Evolutionary conservation across 306 rosid species (phyloP).

Genomic region (Luffa acutangula): DNA sequence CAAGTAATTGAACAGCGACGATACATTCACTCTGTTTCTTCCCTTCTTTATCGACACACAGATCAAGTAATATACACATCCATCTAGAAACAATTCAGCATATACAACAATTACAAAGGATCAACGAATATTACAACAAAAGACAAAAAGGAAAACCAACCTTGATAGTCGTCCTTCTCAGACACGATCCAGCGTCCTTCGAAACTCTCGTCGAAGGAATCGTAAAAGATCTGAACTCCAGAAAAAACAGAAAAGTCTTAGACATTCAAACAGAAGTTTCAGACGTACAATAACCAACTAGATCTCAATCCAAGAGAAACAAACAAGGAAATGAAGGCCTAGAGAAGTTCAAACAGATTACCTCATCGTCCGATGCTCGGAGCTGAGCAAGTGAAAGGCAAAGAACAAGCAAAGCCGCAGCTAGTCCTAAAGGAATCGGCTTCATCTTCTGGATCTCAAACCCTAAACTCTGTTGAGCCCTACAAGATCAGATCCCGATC

Average conservation of each 20-base stretch:
- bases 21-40: neutral
- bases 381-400: conserved; percentile 32
- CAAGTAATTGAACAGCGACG: neutral
- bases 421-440: conserved; percentile 19
- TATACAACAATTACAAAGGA: neutral
- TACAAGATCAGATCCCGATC: neutral
- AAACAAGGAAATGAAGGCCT: neutral
- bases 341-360: conserved; percentile 17
- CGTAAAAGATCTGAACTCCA: conserved; percentile 57
- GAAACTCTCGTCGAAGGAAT: conserved; percentile 66
- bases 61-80: neutral
- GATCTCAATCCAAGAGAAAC: neutral
- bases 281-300: neutral
- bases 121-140: neutral
- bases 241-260: neutral
- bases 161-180: conserved; percentile 54
- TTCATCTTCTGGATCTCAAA: conserved; percentile 17
- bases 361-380: conserved; percentile 53
- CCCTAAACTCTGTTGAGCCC: neutral
- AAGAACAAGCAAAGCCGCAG: conserved; percentile 23
- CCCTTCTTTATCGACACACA: neutral
- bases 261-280: neutral
- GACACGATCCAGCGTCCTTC: conserved; percentile 77
- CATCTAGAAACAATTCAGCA: neutral
- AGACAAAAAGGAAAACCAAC: conserved; percentile 17